Base-by-base conservation (phyloP, 2,329 filamentous ascomycete species). In the Dryadomyces quercus-mongolicae region DNA sequence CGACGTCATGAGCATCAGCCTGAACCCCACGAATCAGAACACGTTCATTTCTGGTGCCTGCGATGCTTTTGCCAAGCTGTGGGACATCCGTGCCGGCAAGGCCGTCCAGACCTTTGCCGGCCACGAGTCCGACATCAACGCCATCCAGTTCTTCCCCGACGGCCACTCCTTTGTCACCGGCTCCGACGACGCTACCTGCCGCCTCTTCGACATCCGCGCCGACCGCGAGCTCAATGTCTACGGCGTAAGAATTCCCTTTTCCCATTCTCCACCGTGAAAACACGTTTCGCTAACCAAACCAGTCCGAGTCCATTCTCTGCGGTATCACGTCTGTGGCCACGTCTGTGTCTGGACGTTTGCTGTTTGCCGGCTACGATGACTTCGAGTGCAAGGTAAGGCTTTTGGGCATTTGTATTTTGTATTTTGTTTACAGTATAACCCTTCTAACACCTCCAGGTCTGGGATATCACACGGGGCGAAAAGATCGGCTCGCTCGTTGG, bases 1-100 rank as follows among this genome's bases (percentile, higher is more conserved):
- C 67, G 93, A 98, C 67, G 93, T 98, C 62, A 98, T 98, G 93
- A 97, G 92, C 77, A 90, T 97, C 74, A 97, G 92, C 79, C 88
- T 98, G 71, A 97, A 98, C 74, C 93, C 93, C 1, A 95, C 94
- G 59, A 96, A 97, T 75, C 91, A 95, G 72, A 97, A 97, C 73
- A 93, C 95, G 60, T 98, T 98, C 68, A 93, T 97, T 60, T 97
- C 93, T n/a, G 93, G 93, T 69, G 93, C 93, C 64, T 98, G 93
- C 72, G 93, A 98, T 70, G 91, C 92, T 16, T 98, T 97, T 67
- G 93, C 93, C 56, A 98, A 98, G 74, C 76, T 98, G 55, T 98
- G 93, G 93, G 93, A 98, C 74, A 95, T 97, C 63, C 88, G 93
- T 67, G 91, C 93, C 61, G 92, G 94, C 66, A 96, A 96, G 78